Evolutionary conservation across 148 eudicot species (phyloP).

Genomic region (Mesembryanthemum crystallinum): DNA sequence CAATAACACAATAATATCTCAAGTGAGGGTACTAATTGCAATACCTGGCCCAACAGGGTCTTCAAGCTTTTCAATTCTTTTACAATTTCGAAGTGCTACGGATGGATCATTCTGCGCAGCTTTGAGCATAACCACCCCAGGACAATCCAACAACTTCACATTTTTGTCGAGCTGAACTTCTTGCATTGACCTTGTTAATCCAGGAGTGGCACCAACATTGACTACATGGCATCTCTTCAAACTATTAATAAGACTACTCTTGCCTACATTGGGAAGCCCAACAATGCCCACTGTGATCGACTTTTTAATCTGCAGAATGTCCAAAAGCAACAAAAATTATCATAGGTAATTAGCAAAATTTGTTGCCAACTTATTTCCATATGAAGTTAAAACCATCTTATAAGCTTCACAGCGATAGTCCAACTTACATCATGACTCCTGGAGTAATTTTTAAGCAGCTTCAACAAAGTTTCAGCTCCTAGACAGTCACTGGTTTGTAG

Average conservation of each 20-base stretch:
- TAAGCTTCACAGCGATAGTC: neutral
- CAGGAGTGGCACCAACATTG: slow-evolving; percentile 94
- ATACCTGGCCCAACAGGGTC: slow-evolving; percentile 85
- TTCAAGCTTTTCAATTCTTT: slow-evolving; percentile 85
- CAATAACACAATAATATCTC: neutral
- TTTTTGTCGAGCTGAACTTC: slow-evolving; percentile 94
- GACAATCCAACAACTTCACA: slow-evolving; percentile 91
- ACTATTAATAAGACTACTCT: slow-evolving; percentile 96
- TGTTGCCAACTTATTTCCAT: neutral
- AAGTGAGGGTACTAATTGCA: neutral
- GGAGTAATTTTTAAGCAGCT: slow-evolving; percentile 85
- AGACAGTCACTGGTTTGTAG: slow-evolving; percentile 93
- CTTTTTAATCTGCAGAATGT: slow-evolving; percentile 64
- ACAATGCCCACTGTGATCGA: slow-evolving; percentile 87
- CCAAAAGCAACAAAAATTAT: neutral
- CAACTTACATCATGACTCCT: slow-evolving; percentile 84
- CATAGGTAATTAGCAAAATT: neutral
- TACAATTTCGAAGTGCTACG: slow-evolving; percentile 87
- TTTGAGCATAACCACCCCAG: slow-evolving; percentile 93
- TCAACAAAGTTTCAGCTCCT: slow-evolving; percentile 89
- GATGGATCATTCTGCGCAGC: slow-evolving; percentile 69
- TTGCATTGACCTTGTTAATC: slow-evolving; percentile 92
- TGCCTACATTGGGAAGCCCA: slow-evolving; percentile 96
- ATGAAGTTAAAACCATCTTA: neutral
- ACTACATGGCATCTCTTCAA: slow-evolving; percentile 93